Evolutionary conservation across 768 basidiomycete species (phyloP), one percentile per base, ranked within the genome.

Genomic region (Lentinula sp.): DNA sequence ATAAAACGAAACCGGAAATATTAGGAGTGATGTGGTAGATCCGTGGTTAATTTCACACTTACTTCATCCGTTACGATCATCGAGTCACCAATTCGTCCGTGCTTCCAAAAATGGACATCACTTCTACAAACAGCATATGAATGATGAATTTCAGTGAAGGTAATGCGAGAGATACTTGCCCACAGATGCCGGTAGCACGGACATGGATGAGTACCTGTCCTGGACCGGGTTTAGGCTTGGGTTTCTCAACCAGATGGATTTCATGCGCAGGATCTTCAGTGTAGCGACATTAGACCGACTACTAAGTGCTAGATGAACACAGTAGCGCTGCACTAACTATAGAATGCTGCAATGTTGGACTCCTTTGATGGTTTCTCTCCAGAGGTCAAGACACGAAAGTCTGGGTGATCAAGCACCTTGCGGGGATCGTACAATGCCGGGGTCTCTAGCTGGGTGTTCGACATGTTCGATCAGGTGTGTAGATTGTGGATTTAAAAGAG

Each of bases 51-150:
- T 42, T 33, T 37, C 8, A 49, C 46, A 61, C 67, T 63, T 60
- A 83, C 85, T 73, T 87, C 86, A 62, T 86, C 86, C 13, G 81
- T 84, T 33, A 87, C 86, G 23, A 88, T 74, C 86, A 87, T 88
- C 0, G 84, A 85, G 65, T 86, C 84, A 8, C 87, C 87, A 56
- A 88, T 79, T 43, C 84, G 74, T 6, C 86, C 86, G 69, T 87
- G 85, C 63, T 86, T 79, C 86, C 86, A 88, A 69, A 88, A 87
- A 68, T 88, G 86, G 64, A 88, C 84, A 62, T 88, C 86, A 51
- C 85, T 87, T 77, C 86, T 87, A 60, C 60, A 53, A 57, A 32
- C 36, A 23, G 59, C 35, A 53, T 13, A 9, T 35, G 50, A 2
- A 8, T 41, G 12, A 58, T 45, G 33, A 56, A n/a, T n/a, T 32